Evolutionary conservation across 371 early-diverging fungal species (phyloP).

Genomic region (Syncephalastrum monosporum): DNA sequence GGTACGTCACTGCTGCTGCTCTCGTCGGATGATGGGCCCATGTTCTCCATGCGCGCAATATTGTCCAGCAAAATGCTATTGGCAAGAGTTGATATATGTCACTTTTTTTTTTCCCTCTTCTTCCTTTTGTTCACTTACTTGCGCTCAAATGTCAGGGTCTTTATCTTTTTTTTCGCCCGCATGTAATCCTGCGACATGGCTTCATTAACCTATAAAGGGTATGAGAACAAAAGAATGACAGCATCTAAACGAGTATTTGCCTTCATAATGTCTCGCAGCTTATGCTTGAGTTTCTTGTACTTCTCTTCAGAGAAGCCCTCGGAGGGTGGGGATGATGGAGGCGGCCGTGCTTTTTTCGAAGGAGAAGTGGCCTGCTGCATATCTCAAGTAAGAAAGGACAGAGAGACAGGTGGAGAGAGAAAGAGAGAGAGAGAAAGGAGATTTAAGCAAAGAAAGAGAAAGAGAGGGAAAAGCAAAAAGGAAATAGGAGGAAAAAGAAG

Average conservation of each 20-base stretch:
- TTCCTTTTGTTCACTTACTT: slow-evolving; percentile 36
- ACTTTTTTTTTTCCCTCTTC: not conserved
- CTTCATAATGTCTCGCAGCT: slow-evolving; percentile 55
- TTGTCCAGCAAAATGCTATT: slow-evolving; percentile 48
- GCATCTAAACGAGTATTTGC: slow-evolving; percentile 21
- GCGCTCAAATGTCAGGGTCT: slow-evolving; percentile 51
- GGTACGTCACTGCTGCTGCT: slow-evolving; percentile 35
- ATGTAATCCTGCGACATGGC: slow-evolving; percentile 42
- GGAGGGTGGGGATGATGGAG: slow-evolving; percentile 5
- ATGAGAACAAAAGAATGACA: not conserved
- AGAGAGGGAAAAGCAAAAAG: not conserved
- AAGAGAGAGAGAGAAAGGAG: not conserved
- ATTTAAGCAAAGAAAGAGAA: slow-evolving; percentile 2
- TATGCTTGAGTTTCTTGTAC: slow-evolving; percentile 52
- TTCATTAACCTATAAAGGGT: slow-evolving; percentile 44
- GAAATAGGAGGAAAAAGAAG: slow-evolving; percentile 4
- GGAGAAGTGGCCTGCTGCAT: not conserved
- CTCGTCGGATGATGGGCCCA: slow-evolving; percentile 31
- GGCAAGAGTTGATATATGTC: slow-evolving; percentile 1
- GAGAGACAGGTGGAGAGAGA: not conserved
- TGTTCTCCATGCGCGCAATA: slow-evolving; percentile 30
- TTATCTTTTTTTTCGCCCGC: slow-evolving; percentile 44
- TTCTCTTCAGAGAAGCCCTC: slow-evolving; percentile 41
- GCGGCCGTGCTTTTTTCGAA: not conserved
- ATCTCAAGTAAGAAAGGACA: slow-evolving; percentile 1